These are phyloP conservation scores for Paramecium pentaurelia DNA, from an alignment of 73 alveolate species.

Conservation along the genomic window DNA sequence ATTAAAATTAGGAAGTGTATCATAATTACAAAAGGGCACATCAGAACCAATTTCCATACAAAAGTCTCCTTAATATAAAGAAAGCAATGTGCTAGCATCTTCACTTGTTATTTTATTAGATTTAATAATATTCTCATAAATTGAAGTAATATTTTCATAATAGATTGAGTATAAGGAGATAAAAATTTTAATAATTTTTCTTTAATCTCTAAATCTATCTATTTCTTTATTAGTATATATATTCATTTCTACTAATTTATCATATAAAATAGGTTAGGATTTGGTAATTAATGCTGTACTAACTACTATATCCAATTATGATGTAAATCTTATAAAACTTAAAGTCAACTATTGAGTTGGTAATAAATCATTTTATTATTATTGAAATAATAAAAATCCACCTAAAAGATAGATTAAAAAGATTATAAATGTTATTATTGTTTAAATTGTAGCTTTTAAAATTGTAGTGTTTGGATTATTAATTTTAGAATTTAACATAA, in stretches of 20 bases:
- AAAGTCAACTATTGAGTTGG: background rate
- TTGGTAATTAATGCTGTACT: background rate
- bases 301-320: constrained; percentile 3
- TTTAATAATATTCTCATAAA: background rate
- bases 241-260: background rate
- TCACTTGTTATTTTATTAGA: background rate
- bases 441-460: background rate
- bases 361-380: background rate
- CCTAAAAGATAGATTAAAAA: background rate
- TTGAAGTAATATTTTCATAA: background rate
- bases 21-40: background rate
- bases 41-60: background rate
- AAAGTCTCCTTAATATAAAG: background rate
- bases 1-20: background rate
- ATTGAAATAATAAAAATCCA: background rate
- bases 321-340: background rate
- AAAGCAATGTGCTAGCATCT: background rate
- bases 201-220: background rate
- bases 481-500: background rate
- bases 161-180: background rate
- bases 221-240: background rate
- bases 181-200: background rate
- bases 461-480: background rate
- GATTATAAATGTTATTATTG: background rate
- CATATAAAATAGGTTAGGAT: background rate